A percentile compares a stretch with the other conserved stretches of the same genome.
phyloP scores from a whole-genome alignment of 306 rosid species.

The Lathyrus sativus region DNA sequence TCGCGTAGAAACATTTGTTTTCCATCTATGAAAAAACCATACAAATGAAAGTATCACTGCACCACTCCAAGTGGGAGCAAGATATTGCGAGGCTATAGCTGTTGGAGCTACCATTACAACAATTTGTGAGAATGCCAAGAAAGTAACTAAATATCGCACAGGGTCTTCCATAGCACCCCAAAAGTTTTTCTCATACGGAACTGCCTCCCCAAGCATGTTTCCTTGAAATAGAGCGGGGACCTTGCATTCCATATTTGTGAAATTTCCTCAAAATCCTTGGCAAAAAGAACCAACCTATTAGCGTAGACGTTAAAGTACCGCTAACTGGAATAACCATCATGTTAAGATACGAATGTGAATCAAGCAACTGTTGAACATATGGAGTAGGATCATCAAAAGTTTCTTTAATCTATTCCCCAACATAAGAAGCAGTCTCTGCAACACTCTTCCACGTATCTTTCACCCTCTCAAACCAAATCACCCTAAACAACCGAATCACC shows the following conservation, averaged over 20 bases:
- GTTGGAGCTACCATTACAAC: constrained; percentile 84
- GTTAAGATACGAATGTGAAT: constrained; percentile 69
- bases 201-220: constrained; percentile 39
- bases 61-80: constrained; percentile 75
- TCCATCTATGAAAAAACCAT: constrained; percentile 92
- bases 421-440: constrained; percentile 55
- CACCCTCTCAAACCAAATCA: constrained; percentile 61
- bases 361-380: constrained; percentile 60
- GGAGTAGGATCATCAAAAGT: constrained; percentile 65
- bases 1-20: constrained; percentile 65
- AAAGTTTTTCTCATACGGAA: constrained; percentile 81
- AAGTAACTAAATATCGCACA: constrained; percentile 73
- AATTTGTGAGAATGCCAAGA: constrained; percentile 80
- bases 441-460: constrained; percentile 65
- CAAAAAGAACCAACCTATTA: constrained; percentile 86
- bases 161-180: constrained; percentile 98
- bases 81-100: constrained; percentile 68
- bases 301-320: constrained; percentile 58
- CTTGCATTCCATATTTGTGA: constrained; percentile 67
- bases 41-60: constrained; percentile 74
- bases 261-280: constrained; percentile 76
- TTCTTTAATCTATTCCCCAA: constrained; percentile 66
- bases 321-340: constrained; percentile 65
- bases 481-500: constrained; percentile 42
- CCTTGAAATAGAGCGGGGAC: constrained; percentile 58